Conservation (phyloP, 179 eudicot species). For the Pouteria campechiana region DNA sequence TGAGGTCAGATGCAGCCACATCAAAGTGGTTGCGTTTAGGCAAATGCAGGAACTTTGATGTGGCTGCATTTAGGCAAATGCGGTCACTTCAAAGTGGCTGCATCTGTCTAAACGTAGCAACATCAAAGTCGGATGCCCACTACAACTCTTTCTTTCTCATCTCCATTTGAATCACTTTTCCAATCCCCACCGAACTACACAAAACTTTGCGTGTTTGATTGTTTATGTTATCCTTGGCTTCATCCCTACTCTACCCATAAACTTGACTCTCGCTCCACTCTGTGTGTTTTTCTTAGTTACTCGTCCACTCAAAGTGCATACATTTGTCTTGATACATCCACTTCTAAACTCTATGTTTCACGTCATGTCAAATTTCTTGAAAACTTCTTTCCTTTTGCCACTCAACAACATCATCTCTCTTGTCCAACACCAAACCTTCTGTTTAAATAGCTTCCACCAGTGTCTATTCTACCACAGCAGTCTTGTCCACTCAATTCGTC, state of each 20-base stretch:
- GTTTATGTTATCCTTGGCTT: constrained; percentile 5
- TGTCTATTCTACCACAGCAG: neutral
- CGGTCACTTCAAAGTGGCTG: too few species aligned
- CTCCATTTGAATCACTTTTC: neutral
- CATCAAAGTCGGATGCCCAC: too few species aligned
- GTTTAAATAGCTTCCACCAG: neutral
- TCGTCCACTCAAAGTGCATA: neutral
- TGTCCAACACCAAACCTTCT: neutral
- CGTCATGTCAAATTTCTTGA: constrained; percentile 6
- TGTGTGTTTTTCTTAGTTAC: constrained; percentile 3
- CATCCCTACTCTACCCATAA: neutral
- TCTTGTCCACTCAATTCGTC: too few species aligned
- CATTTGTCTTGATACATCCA: neutral
- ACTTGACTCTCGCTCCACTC: neutral
- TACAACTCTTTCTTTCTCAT: too few species aligned
- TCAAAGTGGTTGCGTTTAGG: too few species aligned
- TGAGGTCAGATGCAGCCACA: too few species aligned
- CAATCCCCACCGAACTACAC: neutral
- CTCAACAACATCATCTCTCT: neutral
- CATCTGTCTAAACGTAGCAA: too few species aligned
- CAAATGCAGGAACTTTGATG: too few species aligned
- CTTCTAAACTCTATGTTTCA: neutral
- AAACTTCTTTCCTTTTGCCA: neutral
- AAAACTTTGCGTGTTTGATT: neutral
- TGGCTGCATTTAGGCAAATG: too few species aligned